Evolutionary conservation across 768 basidiomycete genomes (phyloP).

Genomic region (Saitozyma sp.): DNA sequence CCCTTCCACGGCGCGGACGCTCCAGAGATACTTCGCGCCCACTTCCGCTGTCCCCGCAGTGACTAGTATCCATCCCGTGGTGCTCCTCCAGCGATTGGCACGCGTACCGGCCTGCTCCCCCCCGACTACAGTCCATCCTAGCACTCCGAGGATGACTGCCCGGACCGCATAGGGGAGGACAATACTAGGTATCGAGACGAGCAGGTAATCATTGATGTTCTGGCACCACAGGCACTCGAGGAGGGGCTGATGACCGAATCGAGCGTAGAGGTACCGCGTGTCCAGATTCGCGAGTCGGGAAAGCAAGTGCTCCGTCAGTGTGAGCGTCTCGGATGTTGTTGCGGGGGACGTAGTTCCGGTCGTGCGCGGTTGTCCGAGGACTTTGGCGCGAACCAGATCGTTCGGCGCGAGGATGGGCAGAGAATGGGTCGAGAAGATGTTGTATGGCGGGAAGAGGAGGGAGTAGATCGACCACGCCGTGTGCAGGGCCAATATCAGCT

Average conservation of each 20-base stretch:
- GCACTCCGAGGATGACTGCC: conserved; percentile 19
- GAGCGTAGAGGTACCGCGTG: conserved; percentile 32
- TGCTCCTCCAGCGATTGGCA: conserved; percentile 22
- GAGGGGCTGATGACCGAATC: conserved; percentile 36
- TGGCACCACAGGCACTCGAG: conserved; percentile 34
- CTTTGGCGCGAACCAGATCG: conserved; percentile 17
- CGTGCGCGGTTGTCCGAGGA: conserved; percentile 7
- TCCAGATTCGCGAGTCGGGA: conserved; percentile 33
- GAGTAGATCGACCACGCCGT: conserved; percentile 27
- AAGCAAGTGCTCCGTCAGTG: conserved; percentile 25
- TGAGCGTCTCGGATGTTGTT: neutral
- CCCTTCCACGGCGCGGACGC: conserved; percentile 29
- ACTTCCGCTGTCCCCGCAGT: conserved; percentile 16
- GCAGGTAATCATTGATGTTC: conserved; percentile 18
- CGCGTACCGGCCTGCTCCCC: conserved; percentile 6
- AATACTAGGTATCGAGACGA: conserved; percentile 20
- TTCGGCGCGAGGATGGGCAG: conserved; percentile 29
- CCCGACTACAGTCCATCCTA: conserved; percentile 6
- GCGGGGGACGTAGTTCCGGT: neutral
- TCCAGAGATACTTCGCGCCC: conserved; percentile 29
- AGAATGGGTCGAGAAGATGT: conserved; percentile 34
- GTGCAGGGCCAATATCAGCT: conserved; percentile 24
- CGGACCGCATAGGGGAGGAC: conserved; percentile 25
- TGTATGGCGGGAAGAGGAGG: conserved; percentile 32
- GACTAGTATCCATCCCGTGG: conserved; percentile 23